Evolutionary conservation across 2,329 filamentous ascomycete genomes (phyloP).

Genomic region (Venturiaceae sp.): DNA sequence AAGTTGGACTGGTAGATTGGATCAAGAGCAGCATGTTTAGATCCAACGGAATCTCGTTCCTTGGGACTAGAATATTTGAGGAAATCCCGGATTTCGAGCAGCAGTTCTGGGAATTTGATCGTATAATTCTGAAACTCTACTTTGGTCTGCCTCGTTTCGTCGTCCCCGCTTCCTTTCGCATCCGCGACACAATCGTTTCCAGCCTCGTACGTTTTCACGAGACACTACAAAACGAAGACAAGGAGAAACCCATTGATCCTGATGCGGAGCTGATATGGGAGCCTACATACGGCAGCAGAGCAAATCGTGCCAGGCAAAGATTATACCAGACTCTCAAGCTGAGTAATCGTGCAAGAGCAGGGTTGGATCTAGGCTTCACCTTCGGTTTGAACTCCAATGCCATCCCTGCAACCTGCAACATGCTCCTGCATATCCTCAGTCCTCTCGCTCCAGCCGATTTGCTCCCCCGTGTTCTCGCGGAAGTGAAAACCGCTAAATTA

Average conservation of each 20-base stretch:
- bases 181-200: slow-evolving; percentile 15
- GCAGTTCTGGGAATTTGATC: slow-evolving; percentile 21
- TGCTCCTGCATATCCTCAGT: slow-evolving; percentile 22
- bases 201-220: slow-evolving; percentile 19
- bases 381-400: slow-evolving; percentile 22
- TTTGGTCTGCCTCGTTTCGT: slow-evolving; percentile 17
- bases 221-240: slow-evolving; percentile 10
- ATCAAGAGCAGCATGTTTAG: slow-evolving; percentile 19
- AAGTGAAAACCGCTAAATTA: slow-evolving; percentile 14
- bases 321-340: slow-evolving; percentile 16
- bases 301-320: slow-evolving; percentile 18
- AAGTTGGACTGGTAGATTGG: slow-evolving; percentile 18
- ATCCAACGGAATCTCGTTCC: slow-evolving; percentile 18
- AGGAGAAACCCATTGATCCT: slow-evolving; percentile 1
- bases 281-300: slow-evolving; percentile 18
- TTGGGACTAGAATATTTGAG: slow-evolving; percentile 18
- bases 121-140: slow-evolving; percentile 18
- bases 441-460: slow-evolving; percentile 15
- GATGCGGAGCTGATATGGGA: slow-evolving; percentile 16
- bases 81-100: slow-evolving; percentile 18
- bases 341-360: slow-evolving; percentile 13
- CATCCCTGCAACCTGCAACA: slow-evolving; percentile 22
- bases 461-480: slow-evolving; percentile 16
- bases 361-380: slow-evolving; percentile 19
- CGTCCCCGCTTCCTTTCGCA: slow-evolving; percentile 13